phyloP scores from a whole-genome alignment of 805 yeast species.

The Hanseniaspora hatyaiensis region DNA sequence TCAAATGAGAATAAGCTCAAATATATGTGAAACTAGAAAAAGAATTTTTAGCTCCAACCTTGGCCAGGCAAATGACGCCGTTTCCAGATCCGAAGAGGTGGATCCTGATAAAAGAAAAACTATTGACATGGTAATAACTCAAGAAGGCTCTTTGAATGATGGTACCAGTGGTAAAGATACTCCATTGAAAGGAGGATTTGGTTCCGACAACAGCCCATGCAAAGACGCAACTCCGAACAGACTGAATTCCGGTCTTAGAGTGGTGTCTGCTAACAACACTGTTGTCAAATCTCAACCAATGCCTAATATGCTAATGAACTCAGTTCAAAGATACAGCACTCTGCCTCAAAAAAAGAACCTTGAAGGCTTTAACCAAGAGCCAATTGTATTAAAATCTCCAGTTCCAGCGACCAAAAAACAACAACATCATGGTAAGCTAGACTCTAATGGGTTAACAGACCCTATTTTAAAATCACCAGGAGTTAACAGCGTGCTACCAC shows the following conservation, averaged over 20 bases:
- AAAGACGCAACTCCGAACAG: constrained; percentile 21
- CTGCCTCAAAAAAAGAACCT: constrained; percentile 23
- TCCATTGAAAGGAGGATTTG: neutral
- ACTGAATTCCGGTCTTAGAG: constrained; percentile 26
- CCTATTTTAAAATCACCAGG: constrained; percentile 22
- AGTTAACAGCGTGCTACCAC: constrained; percentile 23
- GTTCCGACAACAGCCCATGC: neutral
- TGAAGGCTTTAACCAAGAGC: too few relatives aligned
- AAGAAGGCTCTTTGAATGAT: neutral
- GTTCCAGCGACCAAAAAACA: too few relatives aligned
- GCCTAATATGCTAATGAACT: constrained; percentile 22
- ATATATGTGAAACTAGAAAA: constrained; percentile 22
- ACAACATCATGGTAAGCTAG: constrained; percentile 12
- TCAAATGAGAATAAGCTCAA: constrained; percentile 31
- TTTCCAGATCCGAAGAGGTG: constrained; percentile 31
- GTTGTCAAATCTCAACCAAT: constrained; percentile 18
- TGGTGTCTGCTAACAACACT: constrained; percentile 23
- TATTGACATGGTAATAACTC: constrained; percentile 25
- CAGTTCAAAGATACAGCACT: constrained; percentile 23
- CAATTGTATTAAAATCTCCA: too few relatives aligned
- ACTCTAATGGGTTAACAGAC: constrained; percentile 8
- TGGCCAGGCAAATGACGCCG: constrained; percentile 28
- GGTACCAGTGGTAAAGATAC: neutral
- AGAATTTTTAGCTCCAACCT: constrained; percentile 25
- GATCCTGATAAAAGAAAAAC: constrained; percentile 31